Percentiles rank a stretch among this genome's conserved stretches.
Evolutionary conservation across 148 eudicot species (phyloP).

Genomic region (Salicornia ramosissima): DNA sequence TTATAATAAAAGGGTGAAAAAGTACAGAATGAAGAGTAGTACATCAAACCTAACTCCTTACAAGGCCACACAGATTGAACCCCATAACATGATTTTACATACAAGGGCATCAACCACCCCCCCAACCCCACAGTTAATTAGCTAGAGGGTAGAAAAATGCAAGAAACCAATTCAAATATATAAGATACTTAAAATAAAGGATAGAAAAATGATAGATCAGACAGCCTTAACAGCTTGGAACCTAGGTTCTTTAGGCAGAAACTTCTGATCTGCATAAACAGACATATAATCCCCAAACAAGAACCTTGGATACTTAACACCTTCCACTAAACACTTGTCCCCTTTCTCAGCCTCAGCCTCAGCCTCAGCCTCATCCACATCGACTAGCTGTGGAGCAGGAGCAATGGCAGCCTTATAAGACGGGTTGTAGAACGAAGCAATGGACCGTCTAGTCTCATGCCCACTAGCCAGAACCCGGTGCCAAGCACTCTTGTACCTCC

Average conservation of each 20-base stretch:
- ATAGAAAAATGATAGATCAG: slow-evolving; percentile 20
- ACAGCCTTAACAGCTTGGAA: slow-evolving; percentile 63
- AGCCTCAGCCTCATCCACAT: slow-evolving; percentile 25
- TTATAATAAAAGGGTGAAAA: background rate
- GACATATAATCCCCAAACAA: slow-evolving; percentile 87
- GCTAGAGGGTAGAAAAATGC: slow-evolving; percentile 14
- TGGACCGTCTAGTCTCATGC: slow-evolving; percentile 62
- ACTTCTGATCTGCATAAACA: slow-evolving; percentile 80
- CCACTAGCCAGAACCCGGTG: slow-evolving; percentile 53
- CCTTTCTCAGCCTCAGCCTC: slow-evolving; percentile 9
- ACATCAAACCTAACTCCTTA: slow-evolving; percentile 2
- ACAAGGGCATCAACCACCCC: slow-evolving; percentile 18
- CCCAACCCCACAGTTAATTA: too few species aligned
- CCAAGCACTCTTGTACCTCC: slow-evolving; percentile 86
- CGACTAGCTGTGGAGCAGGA: slow-evolving; percentile 50
- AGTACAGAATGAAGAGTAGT: slow-evolving; percentile 14
- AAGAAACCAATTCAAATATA: background rate
- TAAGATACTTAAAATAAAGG: background rate
- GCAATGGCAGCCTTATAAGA: slow-evolving; percentile 58
- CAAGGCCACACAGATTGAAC: slow-evolving; percentile 17
- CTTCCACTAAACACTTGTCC: background rate
- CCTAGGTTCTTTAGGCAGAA: slow-evolving; percentile 77
- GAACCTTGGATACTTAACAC: slow-evolving; percentile 54
- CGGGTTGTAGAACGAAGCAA: slow-evolving; percentile 86
- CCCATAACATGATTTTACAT: slow-evolving; percentile 10